Percentiles rank a stretch among this genome's conserved stretches.
Evolutionary conservation across 1,139 yeast species (phyloP).

Genomic region (Geotrichum bryndzae): DNA sequence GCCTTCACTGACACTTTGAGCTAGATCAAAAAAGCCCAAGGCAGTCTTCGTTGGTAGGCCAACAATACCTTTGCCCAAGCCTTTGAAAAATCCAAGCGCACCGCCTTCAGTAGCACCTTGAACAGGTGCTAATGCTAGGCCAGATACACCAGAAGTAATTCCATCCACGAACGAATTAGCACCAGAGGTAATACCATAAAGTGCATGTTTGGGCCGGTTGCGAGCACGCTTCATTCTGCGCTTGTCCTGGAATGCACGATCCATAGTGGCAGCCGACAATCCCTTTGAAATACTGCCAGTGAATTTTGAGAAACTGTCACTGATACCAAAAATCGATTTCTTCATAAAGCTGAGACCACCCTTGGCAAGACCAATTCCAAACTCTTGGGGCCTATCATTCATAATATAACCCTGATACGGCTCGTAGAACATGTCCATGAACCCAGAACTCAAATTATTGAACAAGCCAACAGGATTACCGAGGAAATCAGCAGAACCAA

Average conservation of each 20-base stretch:
- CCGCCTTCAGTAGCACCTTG: slow-evolving; percentile 85
- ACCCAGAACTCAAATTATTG: slow-evolving; percentile 89
- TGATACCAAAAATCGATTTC: slow-evolving; percentile 89
- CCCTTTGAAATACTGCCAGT: slow-evolving; percentile 97
- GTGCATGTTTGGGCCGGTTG: slow-evolving; percentile 78
- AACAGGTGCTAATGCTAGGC: slow-evolving; percentile 84
- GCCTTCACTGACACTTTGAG: slow-evolving; percentile 90
- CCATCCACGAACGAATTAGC: slow-evolving; percentile 88
- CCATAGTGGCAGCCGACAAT: slow-evolving; percentile 83
- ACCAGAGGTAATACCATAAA: slow-evolving; percentile 82
- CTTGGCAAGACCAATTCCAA: slow-evolving; percentile 91
- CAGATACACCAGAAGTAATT: slow-evolving; percentile 79
- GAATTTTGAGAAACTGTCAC: slow-evolving; percentile 86
- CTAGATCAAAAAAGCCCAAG: slow-evolving; percentile 87
- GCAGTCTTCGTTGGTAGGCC: slow-evolving; percentile 97
- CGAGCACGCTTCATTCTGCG: slow-evolving; percentile 68
- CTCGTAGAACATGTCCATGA: slow-evolving; percentile 91
- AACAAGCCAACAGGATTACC: slow-evolving; percentile 97
- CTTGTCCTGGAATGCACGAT: slow-evolving; percentile 74
- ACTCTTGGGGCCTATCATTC: slow-evolving; percentile 91
- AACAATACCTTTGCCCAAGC: slow-evolving; percentile 88
- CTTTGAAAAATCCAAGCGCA: slow-evolving; percentile 84
- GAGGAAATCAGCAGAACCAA: slow-evolving; percentile 93
- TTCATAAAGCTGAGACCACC: slow-evolving; percentile 93
- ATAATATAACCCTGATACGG: slow-evolving; percentile 94